Conservation (phyloP, 768 basidiomycete species). For the Rhodosporidiobolus sp. region DNA sequence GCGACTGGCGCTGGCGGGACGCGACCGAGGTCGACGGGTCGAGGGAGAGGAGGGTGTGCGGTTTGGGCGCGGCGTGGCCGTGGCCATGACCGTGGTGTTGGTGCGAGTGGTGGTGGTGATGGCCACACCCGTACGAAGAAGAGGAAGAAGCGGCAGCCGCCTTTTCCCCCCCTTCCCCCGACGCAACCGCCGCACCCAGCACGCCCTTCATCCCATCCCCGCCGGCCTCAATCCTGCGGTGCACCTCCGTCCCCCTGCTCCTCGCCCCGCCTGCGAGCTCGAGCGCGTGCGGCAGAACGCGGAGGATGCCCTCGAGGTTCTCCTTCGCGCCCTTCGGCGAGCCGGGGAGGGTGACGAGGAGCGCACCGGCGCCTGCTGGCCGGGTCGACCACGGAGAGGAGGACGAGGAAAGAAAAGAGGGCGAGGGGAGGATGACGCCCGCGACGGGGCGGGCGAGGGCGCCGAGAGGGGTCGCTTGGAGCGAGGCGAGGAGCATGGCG, state of each 20-base stretch:
- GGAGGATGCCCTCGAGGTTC: slow-evolving; percentile 63
- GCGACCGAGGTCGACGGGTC: slow-evolving; percentile 61
- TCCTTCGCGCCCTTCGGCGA: slow-evolving; percentile 82
- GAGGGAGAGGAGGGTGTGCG: slow-evolving; percentile 62
- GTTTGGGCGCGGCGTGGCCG: slow-evolving; percentile 52
- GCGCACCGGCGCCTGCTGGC: slow-evolving; percentile 56
- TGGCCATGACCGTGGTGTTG: slow-evolving; percentile 50
- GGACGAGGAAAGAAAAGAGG: too few species aligned
- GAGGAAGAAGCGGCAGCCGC: not conserved
- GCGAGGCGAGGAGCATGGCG: slow-evolving; percentile 64
- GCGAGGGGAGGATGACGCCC: slow-evolving; percentile 50
- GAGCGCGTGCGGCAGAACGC: slow-evolving; percentile 66
- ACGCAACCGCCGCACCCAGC: not conserved
- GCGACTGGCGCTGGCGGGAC: slow-evolving; percentile 69
- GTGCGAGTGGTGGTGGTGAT: slow-evolving; percentile 45
- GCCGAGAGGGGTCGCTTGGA: slow-evolving; percentile 72
- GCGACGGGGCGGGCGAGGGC: slow-evolving; percentile 79
- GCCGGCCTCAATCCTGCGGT: slow-evolving; percentile 7
- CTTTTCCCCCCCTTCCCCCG: slow-evolving; percentile 36
- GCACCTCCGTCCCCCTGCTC: slow-evolving; percentile 12
- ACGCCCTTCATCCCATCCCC: slow-evolving; percentile 12
- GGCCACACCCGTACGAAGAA: slow-evolving; percentile 23
- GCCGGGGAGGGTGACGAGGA: slow-evolving; percentile 78
- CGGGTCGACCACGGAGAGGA: too few species aligned
- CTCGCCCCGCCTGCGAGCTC: slow-evolving; percentile 55